Evolutionary conservation across 2,329 filamentous ascomycete species (phyloP), one percentile per base, ranked within the genome.

Genomic region (Kalmusia sp.): DNA sequence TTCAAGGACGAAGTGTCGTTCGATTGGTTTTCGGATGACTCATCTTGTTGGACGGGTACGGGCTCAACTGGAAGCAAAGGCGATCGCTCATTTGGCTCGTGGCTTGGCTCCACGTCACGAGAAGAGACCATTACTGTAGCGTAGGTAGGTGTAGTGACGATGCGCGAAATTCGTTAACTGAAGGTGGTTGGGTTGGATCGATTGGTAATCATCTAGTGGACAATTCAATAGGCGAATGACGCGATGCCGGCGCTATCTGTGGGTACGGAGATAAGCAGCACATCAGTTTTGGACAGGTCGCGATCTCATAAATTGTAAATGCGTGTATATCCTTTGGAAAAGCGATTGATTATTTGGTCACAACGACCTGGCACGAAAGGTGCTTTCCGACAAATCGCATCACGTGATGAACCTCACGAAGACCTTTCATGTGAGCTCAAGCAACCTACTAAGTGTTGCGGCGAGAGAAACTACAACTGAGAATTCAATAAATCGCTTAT

Each of bases 11-110:
- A 31, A 3, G 51, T 52, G 14, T 51, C 53, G n/a, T 58, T 49
- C 15, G 52, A 50, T 1, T 40, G 34, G 8, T 41, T 38, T 4
- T 51, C 49, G 28, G 41, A 57, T 37, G 19, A 44, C 3, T 30
- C 50, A 14, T 47, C 51, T 12, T 57, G 40, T 11, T 44, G 28
- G 4, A 35, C 30, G 8, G 51, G 44, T n/a, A 35, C 30, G 14
- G 50, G 30, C 11, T 44, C 51, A 21, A 49, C 38, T 17, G 19
- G 11, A 21, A 69, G 61, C 41, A 69, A 41, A 15, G 65, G 64
- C 30, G 64, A 59, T 2, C 59, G 64, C 51, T 69, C 66, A 22
- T 65, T 53, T 21, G 57, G 27, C 2, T 24, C 15, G 8, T 33
- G 19, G 1, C 17, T 49, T n/a, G 31, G 22, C 24, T 62, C 59